These are phyloP conservation scores for Hamigera avellanea DNA, from an alignment of 495 filamentous ascomycete species.

Conservation along the genomic window DNA sequence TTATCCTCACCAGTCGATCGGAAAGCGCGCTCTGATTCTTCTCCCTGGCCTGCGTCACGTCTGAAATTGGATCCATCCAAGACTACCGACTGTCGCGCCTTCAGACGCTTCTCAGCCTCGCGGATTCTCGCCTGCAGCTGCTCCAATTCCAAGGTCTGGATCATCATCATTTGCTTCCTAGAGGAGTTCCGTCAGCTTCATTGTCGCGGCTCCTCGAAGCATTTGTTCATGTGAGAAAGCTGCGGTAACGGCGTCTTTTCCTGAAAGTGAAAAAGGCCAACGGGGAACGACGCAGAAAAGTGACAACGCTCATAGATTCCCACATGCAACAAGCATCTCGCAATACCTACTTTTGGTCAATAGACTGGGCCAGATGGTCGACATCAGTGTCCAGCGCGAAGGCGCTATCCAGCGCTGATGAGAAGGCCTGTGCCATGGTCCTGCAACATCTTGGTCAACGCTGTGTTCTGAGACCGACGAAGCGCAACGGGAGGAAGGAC, in stretches of 20 bases:
- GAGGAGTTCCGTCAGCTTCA: conserved; percentile 8
- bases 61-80: conserved; percentile 3
- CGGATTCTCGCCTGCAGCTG: conserved; percentile 71
- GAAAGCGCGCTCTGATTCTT: conserved; percentile 5
- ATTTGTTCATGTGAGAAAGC: neutral
- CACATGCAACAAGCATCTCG: neutral
- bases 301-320: too few relatives aligned
- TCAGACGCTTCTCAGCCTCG: conserved; percentile 74
- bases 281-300: too few relatives aligned
- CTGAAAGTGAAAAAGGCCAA: too few relatives aligned
- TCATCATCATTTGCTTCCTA: conserved; percentile 59
- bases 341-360: conserved; percentile 69
- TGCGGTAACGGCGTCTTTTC: neutral
- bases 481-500: conserved; percentile 21
- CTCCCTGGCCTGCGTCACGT: conserved; percentile 3
- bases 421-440: conserved; percentile 80
- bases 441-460: conserved; percentile 36
- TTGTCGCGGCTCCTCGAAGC: neutral
- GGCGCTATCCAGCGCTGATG: conserved; percentile 72
- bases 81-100: conserved; percentile 27
- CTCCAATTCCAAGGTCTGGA: conserved; percentile 70
- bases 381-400: conserved; percentile 77
- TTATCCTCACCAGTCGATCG: conserved; percentile 13
- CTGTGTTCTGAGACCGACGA: conserved; percentile 1
- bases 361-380: conserved; percentile 60